These are phyloP conservation scores for Entomortierella chlamydospora DNA, from an alignment of 192 early-diverging fungal genomes.

Conservation along the genomic window DNA sequence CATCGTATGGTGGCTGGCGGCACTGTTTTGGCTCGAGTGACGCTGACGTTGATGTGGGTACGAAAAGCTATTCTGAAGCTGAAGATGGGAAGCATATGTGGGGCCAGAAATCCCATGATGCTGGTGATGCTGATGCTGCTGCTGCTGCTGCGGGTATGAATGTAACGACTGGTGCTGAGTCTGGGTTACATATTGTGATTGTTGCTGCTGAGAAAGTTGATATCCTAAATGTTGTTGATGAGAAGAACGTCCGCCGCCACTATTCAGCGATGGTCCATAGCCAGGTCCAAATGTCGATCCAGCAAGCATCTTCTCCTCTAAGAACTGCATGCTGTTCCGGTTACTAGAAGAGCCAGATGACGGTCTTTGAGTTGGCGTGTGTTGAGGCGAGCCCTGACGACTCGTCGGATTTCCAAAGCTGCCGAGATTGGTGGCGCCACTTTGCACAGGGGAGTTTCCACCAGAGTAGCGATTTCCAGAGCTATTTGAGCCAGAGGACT, in stretches of 20 bases:
- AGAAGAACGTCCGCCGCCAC: conserved; percentile 11
- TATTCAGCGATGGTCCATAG: conserved; percentile 46
- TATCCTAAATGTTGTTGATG: conserved; percentile 17
- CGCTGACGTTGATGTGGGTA: conserved; percentile 51
- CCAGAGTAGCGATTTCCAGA: conserved; percentile 34
- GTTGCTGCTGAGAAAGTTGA: conserved; percentile 7
- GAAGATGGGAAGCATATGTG: conserved; percentile 29
- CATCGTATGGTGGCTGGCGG: conserved; percentile 52
- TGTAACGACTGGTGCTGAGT: not conserved
- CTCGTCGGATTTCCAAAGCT: conserved; percentile 21
- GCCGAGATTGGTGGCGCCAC: conserved; percentile 1
- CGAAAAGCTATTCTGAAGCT: conserved; percentile 3
- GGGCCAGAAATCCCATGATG: conserved; percentile 17
- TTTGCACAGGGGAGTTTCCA: conserved; percentile 32
- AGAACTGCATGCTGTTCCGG: conserved; percentile 29
- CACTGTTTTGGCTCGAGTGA: conserved; percentile 52
- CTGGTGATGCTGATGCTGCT: conserved; percentile 14
- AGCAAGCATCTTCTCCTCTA: conserved; percentile 36
- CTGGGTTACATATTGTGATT: not conserved
- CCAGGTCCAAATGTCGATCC: conserved; percentile 37
- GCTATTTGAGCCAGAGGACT: conserved; percentile 4
- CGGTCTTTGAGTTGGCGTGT: conserved; percentile 11
- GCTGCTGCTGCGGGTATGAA: conserved; percentile 2
- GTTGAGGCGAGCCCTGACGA: conserved; percentile 10
- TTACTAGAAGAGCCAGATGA: conserved; percentile 1